Evolutionary conservation across 2,329 filamentous ascomycete species (phyloP), one percentile per base, ranked within the genome.

Genomic region (Sporothrix humicola): DNA sequence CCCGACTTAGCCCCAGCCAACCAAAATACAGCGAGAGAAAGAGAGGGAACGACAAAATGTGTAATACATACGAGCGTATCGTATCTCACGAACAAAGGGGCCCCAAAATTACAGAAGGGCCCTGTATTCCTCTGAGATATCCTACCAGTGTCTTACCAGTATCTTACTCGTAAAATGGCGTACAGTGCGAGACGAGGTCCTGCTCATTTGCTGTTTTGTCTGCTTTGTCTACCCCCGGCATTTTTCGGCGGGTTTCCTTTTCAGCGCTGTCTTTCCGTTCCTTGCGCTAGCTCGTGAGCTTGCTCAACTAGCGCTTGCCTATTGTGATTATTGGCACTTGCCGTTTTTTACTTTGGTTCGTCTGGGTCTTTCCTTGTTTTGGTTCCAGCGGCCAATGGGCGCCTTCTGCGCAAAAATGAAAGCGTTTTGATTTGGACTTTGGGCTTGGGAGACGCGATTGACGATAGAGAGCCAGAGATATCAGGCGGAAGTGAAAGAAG

Each of bases 21-120:
- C 54, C 23, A 69, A 59, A 69, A 54, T 69, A 69, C 66, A 69
- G 66, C 68, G 54, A 70, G 68, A 70, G 37, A 59, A 59, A 26
- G 68, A 59, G 54, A 44, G 68, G 31, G 31, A 23, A 59, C 20
- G 6, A 61, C 37, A n/a, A 37, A 52, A 44, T 70, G 68, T 31
- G 52, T 58, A 50, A 37, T 37, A n/a, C 20, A 15, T 58, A 48
- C 42, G 61, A 46, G 61, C 31, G 31, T 63, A 46, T 44, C 17
- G 17, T 10, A 46, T 66, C 61, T 66, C n/a, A 44, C 17, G 48
- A 17, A 58, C 17, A 8, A 37, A 9, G 5, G 65, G 46, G 13
- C 63, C 65, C 31, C 37, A 68, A 52, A 66, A 66, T 13, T 13
- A 31, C 13, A 66, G 31, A 37, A 52, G 23, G 23, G 44, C 44